Base-by-base conservation (phyloP, 768 basidiomycete genomes). In the Candolleomyces efflorescens region DNA sequence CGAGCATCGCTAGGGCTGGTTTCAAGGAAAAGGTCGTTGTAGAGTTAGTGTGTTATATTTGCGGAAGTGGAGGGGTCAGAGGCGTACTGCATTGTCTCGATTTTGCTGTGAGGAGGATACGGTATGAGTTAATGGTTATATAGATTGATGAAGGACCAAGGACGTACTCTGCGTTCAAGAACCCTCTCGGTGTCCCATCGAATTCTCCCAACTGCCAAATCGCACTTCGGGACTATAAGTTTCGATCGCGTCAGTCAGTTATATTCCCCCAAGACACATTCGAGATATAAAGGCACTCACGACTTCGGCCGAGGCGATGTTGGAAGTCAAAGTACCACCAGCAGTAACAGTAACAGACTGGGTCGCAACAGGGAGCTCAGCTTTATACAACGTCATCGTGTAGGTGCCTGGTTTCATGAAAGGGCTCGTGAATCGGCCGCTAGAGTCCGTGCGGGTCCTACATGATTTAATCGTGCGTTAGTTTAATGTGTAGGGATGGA, bases 391-490 rank as follows among this genome's bases (percentile, higher is more conserved):
- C n/a, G 74, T 75, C 70, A 72, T 71, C 5, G 75, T 77, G 60
- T 78, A 78, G 0, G 75, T 77, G 15, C 76, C 76, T 5, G 76
- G 74, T 58, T 76, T 78, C 76, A 78, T 78, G 55, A 66, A 67
- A 3, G 77, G 77, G 12, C 64, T 69, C 23, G 71, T 69, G 62
- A 71, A 78, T 10, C 66, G 58, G 2, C 68, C 72, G 47, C 61
- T 65, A 10, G 66, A 61, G 41, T 69, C 69, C 7, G 70, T 65
- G 20, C 72, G 69, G 5, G 67, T 67, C 69, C 71, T 70, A 27
- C 17, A 23, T n/a, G n/a, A n/a, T n/a, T n/a, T n/a, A n/a, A n/a
- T n/a, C n/a, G n/a, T n/a, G n/a, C n/a, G n/a, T n/a, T n/a, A n/a
- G n/a, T n/a, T n/a, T n/a, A n/a, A n/a, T n/a, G n/a, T n/a, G n/a